Evolutionary conservation across 257 asterid genomes (phyloP).

Genomic region (Phtheirospermum japonicum): DNA sequence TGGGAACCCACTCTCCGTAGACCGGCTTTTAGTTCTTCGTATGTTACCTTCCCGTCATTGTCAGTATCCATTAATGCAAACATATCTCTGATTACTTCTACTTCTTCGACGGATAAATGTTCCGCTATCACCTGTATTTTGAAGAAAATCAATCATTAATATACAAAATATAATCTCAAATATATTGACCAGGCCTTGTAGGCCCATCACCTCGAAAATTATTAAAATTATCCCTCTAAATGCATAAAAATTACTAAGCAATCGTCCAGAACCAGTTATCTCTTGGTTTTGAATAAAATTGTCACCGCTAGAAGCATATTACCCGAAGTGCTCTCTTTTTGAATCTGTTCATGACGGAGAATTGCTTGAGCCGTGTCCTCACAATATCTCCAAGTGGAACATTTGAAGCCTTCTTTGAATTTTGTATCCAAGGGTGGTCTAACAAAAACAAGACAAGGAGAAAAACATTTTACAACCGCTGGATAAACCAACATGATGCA

Average conservation of each 20-base stretch:
- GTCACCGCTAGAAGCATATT: conserved; percentile 17
- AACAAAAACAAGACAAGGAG: conserved; percentile 28
- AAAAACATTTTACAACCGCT: conserved; percentile 19
- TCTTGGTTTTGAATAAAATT: neutral
- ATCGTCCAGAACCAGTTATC: neutral
- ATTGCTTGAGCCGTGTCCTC: conserved; percentile 89
- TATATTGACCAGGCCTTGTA: neutral
- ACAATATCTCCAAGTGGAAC: conserved; percentile 96
- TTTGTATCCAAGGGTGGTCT: conserved; percentile 97
- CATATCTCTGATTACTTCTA: conserved; percentile 94
- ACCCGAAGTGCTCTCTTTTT: conserved; percentile 94
- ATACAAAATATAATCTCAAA: conserved; percentile 5
- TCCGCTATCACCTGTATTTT: conserved; percentile 79
- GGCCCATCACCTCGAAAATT: neutral
- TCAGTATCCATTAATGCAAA: conserved; percentile 90
- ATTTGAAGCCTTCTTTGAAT: conserved; percentile 85
- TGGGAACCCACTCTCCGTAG: conserved; percentile 92
- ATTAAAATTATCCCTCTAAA: neutral
- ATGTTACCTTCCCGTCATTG: conserved; percentile 87
- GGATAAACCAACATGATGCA: conserved; percentile 21
- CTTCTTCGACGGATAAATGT: conserved; percentile 84
- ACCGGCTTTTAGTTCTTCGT: conserved; percentile 84
- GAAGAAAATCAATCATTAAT: conserved; percentile 5
- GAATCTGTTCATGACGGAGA: conserved; percentile 86
- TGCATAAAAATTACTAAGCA: neutral